These are phyloP conservation scores for Phragmites australis DNA, from an alignment of 176 grass and related monocot species.

Conservation along the genomic window DNA sequence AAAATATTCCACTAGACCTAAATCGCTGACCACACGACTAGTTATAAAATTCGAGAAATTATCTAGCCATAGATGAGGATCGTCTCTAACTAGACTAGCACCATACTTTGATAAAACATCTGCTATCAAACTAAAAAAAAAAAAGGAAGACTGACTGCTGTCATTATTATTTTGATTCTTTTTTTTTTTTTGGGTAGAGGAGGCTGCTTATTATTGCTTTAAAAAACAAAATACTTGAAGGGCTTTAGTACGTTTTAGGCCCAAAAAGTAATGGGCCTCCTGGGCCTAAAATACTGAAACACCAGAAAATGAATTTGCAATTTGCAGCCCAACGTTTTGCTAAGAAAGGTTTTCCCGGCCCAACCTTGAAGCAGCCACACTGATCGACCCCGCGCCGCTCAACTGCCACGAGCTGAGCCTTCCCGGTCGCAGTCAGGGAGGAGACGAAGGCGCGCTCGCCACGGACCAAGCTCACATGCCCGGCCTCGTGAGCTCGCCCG, in stretches of 20 bases:
- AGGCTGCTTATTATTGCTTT: not conserved
- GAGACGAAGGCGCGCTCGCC: too few relatives aligned
- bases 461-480: too few relatives aligned
- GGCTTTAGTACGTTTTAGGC: not conserved
- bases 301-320: not conserved
- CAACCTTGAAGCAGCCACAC: not conserved
- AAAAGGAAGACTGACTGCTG: not conserved
- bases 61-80: too few relatives aligned
- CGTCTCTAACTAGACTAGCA: too few relatives aligned
- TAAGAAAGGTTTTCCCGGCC: not conserved
- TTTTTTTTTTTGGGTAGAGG: not conserved
- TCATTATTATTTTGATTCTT: not conserved
- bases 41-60: too few relatives aligned
- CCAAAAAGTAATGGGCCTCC: not conserved
- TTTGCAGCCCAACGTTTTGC: not conserved
- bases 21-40: too few relatives aligned
- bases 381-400: not conserved
- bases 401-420: not conserved
- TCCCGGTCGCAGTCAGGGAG: not conserved
- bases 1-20: too few relatives aligned
- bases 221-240: not conserved
- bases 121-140: not conserved
- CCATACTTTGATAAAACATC: too few relatives aligned
- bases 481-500: too few relatives aligned
- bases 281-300: not conserved